These are phyloP conservation scores for Calonectria ilicicola DNA, from an alignment of 2,329 filamentous ascomycete genomes.

Conservation along the genomic window DNA sequence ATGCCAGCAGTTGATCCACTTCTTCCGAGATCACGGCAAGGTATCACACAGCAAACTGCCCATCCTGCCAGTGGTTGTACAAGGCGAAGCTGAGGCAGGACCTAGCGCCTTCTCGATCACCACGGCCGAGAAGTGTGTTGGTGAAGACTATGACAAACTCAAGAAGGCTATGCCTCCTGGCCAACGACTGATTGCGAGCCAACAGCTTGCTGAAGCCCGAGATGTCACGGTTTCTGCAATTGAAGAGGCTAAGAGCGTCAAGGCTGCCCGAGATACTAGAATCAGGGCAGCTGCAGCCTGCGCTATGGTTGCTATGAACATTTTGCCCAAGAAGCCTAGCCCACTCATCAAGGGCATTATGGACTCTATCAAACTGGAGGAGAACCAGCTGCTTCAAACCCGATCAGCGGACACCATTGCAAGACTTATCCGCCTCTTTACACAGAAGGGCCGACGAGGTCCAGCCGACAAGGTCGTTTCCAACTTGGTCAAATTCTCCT, in stretches of 20 bases:
- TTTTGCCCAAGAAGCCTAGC: constrained; percentile 93
- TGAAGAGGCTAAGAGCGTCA: constrained; percentile 81
- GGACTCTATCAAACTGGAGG: constrained; percentile 97
- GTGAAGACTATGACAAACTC: constrained; percentile 86
- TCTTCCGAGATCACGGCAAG: constrained; percentile 92
- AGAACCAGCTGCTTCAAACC: constrained; percentile 88
- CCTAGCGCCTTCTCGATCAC: constrained; percentile 91
- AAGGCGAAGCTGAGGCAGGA: constrained; percentile 91
- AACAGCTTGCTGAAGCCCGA: constrained; percentile 83
- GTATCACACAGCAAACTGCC: constrained; percentile 82
- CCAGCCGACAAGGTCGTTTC: constrained; percentile 96
- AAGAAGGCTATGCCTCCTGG: constrained; percentile 91
- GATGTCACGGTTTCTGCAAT: constrained; percentile 78
- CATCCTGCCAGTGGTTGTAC: constrained; percentile 87
- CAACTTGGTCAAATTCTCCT: constrained; percentile 97
- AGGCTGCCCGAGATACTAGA: constrained; percentile 85
- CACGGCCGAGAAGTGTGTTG: constrained; percentile 89
- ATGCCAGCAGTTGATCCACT: constrained; percentile 88
- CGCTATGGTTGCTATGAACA: constrained; percentile 87
- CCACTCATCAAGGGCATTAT: constrained; percentile 96
- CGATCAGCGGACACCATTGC: constrained; percentile 89
- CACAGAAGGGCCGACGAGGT: constrained; percentile 80
- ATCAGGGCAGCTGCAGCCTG: constrained; percentile 89
- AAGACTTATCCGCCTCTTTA: constrained; percentile 87
- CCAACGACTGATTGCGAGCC: constrained; percentile 84